Base-by-base conservation (phyloP, 163 green algal species). In the Volvox carteri region DNA sequence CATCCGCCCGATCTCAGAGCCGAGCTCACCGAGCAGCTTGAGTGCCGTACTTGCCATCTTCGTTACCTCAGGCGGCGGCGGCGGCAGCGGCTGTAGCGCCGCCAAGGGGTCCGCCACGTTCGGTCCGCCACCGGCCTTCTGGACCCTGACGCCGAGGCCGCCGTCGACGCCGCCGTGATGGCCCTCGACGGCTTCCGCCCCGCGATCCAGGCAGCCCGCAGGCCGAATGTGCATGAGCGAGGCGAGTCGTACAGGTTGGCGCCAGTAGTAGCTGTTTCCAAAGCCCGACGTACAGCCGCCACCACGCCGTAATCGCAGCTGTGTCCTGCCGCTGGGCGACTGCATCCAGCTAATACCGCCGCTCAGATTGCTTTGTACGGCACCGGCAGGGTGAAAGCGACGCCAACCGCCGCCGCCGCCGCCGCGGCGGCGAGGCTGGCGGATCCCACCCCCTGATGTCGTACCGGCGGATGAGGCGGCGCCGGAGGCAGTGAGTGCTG, bases 261-360 rank as follows among this genome's bases (percentile, higher is more conserved):
- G 65, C 83, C 83, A 88, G 68, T 88, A 88, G 39, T 88, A 83
- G 50, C 48, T 88, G 50, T n/a, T 41, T 35, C 68, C 83, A 18
- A 80, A 79, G 35, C 65, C 67, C 3, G 48, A 72, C 18, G 21
- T 39, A 18, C n/a, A 46, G 30, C 56, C 42, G 35, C 42, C 65
- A 33, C 56, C 65, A 7, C 14, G 30, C 4, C 35, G 46, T 6
- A 68, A n/a, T 6, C 62, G 42, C 42, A 78, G 37, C 4, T 76
- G 54, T 54, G n/a, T 33, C 39, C 37, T 58, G 25, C 33, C 50
- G 30, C 76, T 14, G 19, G 3, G 33, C 58, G 52, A 7, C 76
- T 33, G 48, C 30, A n/a, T 39, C 76, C 48, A 67, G 8, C 67
- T 65, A 35, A 46, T 41, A 3, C 30, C 78, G 18, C 35, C 19